Percentiles rank a stretch among this genome's conserved stretches.
phyloP scores from a whole-genome alignment of 129 eudicot species.

The Smallanthus sonchifolius region DNA sequence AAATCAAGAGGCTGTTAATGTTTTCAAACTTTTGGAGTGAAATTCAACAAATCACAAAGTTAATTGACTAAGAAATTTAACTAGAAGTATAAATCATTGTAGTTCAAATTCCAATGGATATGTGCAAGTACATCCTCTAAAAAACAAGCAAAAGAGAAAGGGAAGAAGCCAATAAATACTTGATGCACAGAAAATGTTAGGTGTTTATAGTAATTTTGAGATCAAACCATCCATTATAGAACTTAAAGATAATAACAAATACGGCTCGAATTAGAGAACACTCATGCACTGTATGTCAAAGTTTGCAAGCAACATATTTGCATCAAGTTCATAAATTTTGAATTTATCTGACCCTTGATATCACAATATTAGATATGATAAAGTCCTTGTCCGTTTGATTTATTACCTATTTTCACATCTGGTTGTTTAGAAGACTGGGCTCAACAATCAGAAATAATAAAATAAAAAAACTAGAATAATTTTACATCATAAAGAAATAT shows the following conservation, averaged over 20 bases:
- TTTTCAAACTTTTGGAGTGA: slow-evolving; percentile 15
- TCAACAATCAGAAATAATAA: neutral
- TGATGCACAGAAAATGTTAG: neutral
- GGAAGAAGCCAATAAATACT: neutral
- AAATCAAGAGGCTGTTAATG: neutral
- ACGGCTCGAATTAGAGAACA: neutral
- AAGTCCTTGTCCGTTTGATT: neutral
- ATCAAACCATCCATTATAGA: neutral
- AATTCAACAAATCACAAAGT: neutral
- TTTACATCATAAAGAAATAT: neutral
- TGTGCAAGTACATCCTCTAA: neutral
- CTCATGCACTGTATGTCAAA: neutral
- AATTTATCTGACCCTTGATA: neutral
- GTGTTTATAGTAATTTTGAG: neutral
- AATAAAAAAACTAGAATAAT: neutral
- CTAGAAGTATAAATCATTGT: neutral
- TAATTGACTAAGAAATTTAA: neutral
- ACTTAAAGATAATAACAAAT: neutral
- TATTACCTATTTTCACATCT: neutral
- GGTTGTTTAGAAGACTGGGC: neutral
- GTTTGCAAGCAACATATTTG: neutral
- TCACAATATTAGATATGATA: neutral
- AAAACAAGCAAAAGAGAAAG: neutral
- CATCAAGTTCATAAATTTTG: neutral
- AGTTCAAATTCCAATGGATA: neutral